Evolutionary conservation across 192 early-diverging fungal genomes (phyloP), one percentile per base, ranked within the genome.

Genomic region (Powellomyces hirtus): DNA sequence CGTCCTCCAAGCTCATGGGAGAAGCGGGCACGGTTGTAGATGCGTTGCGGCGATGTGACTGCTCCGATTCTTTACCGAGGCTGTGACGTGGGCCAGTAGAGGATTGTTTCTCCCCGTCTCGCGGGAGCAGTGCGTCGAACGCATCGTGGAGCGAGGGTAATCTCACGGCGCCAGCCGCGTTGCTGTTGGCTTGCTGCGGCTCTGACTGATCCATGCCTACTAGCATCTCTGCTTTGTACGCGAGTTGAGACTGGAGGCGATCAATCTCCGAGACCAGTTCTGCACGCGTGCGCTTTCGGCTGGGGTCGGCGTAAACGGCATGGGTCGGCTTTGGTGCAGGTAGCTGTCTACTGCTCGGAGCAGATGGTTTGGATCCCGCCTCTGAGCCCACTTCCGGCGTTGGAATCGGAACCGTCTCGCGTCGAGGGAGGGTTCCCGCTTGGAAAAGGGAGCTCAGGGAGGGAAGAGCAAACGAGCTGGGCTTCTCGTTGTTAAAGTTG

Each of bases 211-310:
- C 16, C 46, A 49, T 49, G 5, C 46, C 46, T 24, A 49, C 26
- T 24, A 49, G 14, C 46, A 49, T 2, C 26, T 49, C 5, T 18
- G 46, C 46, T 16, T 49, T 49, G 5, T 49, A 24, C 16, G 46
- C 46, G 2, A 49, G 46, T 24, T 49, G 46, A 16, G 46, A 14
- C 29, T 56, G 24, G 27, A 56, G 29, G 3, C 3, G 7, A 2
- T 56, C 53, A 2, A 56, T 56, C 53, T 56, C 53, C 26, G 53
- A 56, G 7, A 56, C 10, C 7, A 56, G 53, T 29, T 56, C 53
- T 5, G 53, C 53, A 4, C 53, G 6, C 53, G 53, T 31, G 29
- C 31, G 53, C 27, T 56, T 16, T 29, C 29, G 51, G 46, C 46
- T 49, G n/a, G 14, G n/a, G 4, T 49, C 46, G 26, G n/a, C 46